Percentiles rank a stretch among this genome's conserved stretches.
Evolutionary conservation across 176 grass and related monocot species (phyloP).

Genomic region (Oryza meyeriana): DNA sequence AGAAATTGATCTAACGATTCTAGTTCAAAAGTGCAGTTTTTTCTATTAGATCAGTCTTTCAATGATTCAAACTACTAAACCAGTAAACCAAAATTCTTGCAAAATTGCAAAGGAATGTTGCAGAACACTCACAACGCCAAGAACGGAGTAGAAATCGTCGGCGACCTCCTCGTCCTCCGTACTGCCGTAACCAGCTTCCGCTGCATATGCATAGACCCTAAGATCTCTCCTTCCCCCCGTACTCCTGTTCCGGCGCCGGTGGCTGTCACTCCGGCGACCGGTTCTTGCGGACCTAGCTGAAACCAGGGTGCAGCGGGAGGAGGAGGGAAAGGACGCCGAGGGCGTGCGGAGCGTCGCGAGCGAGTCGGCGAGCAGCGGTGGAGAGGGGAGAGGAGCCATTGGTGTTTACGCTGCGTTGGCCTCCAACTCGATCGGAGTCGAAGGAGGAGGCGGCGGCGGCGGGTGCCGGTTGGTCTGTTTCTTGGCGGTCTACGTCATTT

Average conservation of each 20-base stretch:
- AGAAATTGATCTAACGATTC: constrained; percentile 5
- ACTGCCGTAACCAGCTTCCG: constrained; percentile 31
- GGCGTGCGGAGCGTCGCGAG: neutral
- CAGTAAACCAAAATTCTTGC: neutral
- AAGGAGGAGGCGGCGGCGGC: neutral
- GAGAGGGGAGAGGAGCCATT: constrained; percentile 14
- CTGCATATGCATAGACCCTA: constrained; percentile 23
- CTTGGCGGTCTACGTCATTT: constrained; percentile 17
- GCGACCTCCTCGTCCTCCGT: constrained; percentile 46
- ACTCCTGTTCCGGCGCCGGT: neutral
- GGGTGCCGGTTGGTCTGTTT: neutral
- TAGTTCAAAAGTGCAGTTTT: neutral
- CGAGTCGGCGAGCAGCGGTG: constrained; percentile 12
- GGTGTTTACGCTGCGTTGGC: neutral
- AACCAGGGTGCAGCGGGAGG: constrained; percentile 22
- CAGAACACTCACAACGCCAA: constrained; percentile 61
- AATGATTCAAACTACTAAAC: neutral
- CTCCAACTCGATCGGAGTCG: neutral
- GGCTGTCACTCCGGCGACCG: neutral
- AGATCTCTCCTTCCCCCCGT: constrained; percentile 20
- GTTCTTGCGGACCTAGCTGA: constrained; percentile 3
- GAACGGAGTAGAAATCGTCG: constrained; percentile 83
- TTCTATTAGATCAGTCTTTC: neutral
- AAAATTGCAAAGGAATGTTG: neutral
- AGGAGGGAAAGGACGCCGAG: constrained; percentile 22